These are phyloP conservation scores for Aspergillus aculeatus DNA, from an alignment of 2,329 filamentous ascomycete genomes.

Conservation along the genomic window DNA sequence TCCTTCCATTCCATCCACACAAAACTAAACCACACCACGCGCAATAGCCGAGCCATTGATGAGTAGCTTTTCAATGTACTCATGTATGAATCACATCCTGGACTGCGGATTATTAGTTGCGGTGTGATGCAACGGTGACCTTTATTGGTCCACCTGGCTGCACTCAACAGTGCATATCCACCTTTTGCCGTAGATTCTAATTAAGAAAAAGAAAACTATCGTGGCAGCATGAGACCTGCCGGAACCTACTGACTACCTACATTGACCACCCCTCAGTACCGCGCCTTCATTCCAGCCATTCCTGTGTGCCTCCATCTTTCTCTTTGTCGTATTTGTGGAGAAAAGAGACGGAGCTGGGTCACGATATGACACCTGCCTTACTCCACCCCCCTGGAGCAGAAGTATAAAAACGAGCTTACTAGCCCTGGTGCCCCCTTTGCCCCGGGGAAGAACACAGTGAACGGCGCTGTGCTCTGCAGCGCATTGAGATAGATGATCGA, in stretches of 20 bases:
- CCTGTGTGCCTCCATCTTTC: not conserved
- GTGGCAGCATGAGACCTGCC: not conserved
- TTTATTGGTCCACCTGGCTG: constrained; percentile 5
- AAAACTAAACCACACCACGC: not conserved
- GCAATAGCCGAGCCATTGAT: not conserved
- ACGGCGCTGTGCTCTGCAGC: not conserved
- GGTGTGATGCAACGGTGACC: constrained; percentile 15
- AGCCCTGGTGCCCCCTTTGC: not conserved
- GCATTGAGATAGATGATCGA: not conserved
- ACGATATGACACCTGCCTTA: not conserved
- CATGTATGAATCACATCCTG: not conserved
- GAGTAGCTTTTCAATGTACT: not conserved
- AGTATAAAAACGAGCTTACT: not conserved
- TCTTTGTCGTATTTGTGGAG: not conserved
- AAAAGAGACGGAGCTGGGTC: not conserved
- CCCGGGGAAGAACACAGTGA: not conserved
- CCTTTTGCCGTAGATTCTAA: too few species aligned
- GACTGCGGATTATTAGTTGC: constrained; percentile 1
- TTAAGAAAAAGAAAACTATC: not conserved
- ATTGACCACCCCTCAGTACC: not conserved
- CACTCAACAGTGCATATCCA: not conserved
- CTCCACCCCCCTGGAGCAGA: not conserved
- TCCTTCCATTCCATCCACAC: not conserved
- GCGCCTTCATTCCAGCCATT: not conserved
- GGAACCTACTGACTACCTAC: not conserved